phyloP scores from a whole-genome alignment of 495 filamentous ascomycete genomes.

The Hypoxylon cercidicola region DNA sequence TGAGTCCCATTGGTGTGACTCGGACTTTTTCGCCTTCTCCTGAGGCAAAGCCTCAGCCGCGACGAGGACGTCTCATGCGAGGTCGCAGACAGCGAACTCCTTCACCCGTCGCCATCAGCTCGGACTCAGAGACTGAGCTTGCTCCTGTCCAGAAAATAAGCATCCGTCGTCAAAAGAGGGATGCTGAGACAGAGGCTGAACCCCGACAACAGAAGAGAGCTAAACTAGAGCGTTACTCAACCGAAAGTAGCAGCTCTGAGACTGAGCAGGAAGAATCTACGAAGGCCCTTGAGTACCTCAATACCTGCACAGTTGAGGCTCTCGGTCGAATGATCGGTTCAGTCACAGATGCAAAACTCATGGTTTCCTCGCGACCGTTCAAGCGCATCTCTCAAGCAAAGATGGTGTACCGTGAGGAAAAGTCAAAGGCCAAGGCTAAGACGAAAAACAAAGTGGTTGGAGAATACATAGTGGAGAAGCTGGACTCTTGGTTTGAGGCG shows the following conservation, averaged over 20 bases:
- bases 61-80: conserved; percentile 65
- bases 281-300: conserved; percentile 82
- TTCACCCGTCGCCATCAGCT: conserved; percentile 46
- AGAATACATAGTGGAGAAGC: conserved; percentile 50
- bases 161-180: conserved; percentile 10
- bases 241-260: conserved; percentile 37
- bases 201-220: neutral
- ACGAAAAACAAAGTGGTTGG: conserved; percentile 49
- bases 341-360: conserved; percentile 69
- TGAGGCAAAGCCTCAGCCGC: conserved; percentile 42
- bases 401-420: conserved; percentile 61
- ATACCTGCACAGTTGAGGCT: conserved; percentile 75
- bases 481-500: conserved; percentile 41
- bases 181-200: neutral
- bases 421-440: conserved; percentile 50
- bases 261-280: conserved; percentile 45
- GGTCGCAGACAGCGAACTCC: conserved; percentile 64
- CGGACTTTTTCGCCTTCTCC: conserved; percentile 27
- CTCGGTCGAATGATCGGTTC: conserved; percentile 81
- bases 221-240: neutral
- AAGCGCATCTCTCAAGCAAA: conserved; percentile 68
- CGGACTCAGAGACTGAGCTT: conserved; percentile 15
- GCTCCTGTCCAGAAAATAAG: neutral
- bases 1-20: conserved; percentile 7
- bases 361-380: conserved; percentile 79